Percentiles rank a stretch among this genome's conserved stretches.
These are phyloP conservation scores for Candida montana DNA, from an alignment of 805 yeast genomes.

Conservation along the genomic window DNA sequence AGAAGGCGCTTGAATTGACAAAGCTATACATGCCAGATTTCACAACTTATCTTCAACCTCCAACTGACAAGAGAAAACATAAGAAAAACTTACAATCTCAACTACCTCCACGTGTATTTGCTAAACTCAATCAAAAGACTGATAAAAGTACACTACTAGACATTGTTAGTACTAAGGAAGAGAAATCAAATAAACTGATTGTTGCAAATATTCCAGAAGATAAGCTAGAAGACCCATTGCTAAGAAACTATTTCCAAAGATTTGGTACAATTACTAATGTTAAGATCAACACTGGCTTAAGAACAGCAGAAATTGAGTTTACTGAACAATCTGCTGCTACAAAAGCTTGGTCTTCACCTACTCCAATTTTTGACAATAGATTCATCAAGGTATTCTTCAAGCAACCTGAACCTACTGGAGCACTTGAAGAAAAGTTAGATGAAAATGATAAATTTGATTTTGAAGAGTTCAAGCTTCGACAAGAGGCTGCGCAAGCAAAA, in stretches of 20 bases:
- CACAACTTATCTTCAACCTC: conserved; percentile 10
- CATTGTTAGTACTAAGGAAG: conserved; percentile 1
- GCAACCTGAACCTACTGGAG: conserved; percentile 1
- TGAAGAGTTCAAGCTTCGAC: conserved; percentile 33
- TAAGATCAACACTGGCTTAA: conserved; percentile 21
- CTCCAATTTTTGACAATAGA: conserved; percentile 42
- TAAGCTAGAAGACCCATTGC: conserved; percentile 28
- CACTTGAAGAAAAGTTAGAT: not conserved
- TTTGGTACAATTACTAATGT: conserved; percentile 35
- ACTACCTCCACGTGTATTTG: not conserved
- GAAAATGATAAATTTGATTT: conserved; percentile 24
- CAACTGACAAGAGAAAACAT: conserved; percentile 8
- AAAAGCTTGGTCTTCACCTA: conserved; percentile 38
- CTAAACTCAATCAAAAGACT: not conserved
- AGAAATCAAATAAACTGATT: conserved; percentile 23
- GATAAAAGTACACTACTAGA: not conserved
- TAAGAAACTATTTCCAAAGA: conserved; percentile 33
- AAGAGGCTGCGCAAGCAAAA: conserved; percentile 35
- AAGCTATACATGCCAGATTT: conserved; percentile 11
- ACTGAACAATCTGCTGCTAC: conserved; percentile 32
- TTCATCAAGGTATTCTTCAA: conserved; percentile 43
- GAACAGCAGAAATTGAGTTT: conserved; percentile 36
- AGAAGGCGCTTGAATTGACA: conserved; percentile 10
- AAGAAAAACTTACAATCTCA: not conserved
- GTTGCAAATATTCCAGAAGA: conserved; percentile 41